Conservation (phyloP, 176 grass and related monocot species). For the Stipa capillata region DNA sequence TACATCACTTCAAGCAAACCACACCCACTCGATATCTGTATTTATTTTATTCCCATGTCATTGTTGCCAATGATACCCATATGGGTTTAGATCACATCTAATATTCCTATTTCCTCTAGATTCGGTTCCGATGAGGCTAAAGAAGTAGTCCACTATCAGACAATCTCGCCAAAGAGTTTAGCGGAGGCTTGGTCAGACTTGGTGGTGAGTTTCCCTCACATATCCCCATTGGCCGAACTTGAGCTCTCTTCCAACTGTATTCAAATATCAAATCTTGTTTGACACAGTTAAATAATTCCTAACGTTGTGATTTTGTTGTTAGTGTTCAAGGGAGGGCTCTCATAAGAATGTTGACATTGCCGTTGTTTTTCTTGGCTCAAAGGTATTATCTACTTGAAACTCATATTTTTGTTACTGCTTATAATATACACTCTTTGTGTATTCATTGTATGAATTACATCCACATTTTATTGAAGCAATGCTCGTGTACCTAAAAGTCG, state of each 20-base stretch:
- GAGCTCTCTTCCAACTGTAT: neutral
- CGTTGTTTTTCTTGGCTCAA: conserved; percentile 73
- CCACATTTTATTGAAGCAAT: neutral
- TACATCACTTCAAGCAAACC: neutral
- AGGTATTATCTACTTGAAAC: conserved; percentile 41
- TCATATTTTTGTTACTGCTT: neutral
- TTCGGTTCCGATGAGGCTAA: conserved; percentile 41
- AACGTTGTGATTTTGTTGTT: neutral
- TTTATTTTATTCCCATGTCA: neutral
- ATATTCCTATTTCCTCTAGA: conserved; percentile 21
- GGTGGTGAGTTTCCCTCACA: conserved; percentile 45
- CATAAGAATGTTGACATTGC: conserved; percentile 58
- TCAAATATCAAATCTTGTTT: neutral
- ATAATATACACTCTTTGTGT: neutral
- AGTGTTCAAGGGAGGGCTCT: conserved; percentile 57
- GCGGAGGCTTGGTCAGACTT: conserved; percentile 89
- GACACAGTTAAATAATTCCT: neutral
- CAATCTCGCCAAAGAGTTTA: conserved; percentile 54
- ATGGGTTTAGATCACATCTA: neutral
- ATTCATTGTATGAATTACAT: neutral
- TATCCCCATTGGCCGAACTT: neutral
- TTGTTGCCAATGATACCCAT: neutral
- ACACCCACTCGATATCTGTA: neutral
- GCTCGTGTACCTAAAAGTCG: neutral
- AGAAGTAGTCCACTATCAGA: conserved; percentile 70